Evolutionary conservation across 768 basidiomycete genomes (phyloP).

Genomic region (Suillus ampliporus): DNA sequence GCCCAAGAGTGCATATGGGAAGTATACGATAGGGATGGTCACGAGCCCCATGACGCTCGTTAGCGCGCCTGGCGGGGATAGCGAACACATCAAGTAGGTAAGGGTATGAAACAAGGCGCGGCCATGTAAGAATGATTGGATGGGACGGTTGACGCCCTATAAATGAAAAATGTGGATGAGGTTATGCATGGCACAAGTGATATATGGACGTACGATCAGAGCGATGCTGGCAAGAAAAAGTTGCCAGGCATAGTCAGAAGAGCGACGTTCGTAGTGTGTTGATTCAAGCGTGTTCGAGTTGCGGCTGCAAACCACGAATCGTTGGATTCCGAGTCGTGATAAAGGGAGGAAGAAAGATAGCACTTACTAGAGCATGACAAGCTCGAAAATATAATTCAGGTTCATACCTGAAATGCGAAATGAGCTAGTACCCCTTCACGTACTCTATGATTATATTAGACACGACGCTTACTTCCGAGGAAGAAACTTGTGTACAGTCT

Average conservation of each 20-base stretch:
- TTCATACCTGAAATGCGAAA: constrained; percentile 26
- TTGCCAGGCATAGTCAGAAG: constrained; percentile 83
- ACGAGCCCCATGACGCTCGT: constrained; percentile 83
- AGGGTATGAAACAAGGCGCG: constrained; percentile 71
- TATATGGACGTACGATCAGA: constrained; percentile 59
- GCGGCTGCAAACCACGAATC: constrained; percentile 51
- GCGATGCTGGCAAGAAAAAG: constrained; percentile 56
- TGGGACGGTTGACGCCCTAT: constrained; percentile 64
- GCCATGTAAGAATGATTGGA: constrained; percentile 59
- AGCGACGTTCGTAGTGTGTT: constrained; percentile 58
- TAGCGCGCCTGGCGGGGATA: constrained; percentile 68
- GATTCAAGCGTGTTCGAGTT: constrained; percentile 69
- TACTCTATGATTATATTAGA: constrained; percentile 1
- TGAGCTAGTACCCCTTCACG: constrained; percentile 4
- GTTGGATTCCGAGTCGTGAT: constrained; percentile 7
- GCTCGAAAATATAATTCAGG: constrained; percentile 45
- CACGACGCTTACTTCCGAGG: constrained; percentile 56
- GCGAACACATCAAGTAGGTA: constrained; percentile 68
- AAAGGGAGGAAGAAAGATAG: not conserved
- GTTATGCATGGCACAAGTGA: constrained; percentile 11
- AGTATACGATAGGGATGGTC: constrained; percentile 71
- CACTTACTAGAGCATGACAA: constrained; percentile 50
- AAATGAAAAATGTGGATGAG: not conserved
- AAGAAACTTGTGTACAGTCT: constrained; percentile 77
- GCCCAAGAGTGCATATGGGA: constrained; percentile 74